Percentiles rank a stretch among this genome's conserved stretches.
Conservation (phyloP, 2,329 filamentous ascomycete species). For the Fusarium keratoplasticum region DNA sequence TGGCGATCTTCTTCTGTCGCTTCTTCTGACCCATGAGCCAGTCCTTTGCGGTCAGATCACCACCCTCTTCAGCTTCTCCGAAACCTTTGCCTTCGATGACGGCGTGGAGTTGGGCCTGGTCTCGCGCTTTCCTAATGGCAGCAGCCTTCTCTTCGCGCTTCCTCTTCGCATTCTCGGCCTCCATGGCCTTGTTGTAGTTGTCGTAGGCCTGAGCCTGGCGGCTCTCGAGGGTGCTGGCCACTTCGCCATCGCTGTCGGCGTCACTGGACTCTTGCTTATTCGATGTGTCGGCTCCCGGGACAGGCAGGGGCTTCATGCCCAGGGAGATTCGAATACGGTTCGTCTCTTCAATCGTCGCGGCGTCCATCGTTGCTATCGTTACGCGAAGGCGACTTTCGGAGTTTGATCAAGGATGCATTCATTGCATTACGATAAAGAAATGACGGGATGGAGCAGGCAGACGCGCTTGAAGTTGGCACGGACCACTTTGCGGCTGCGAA, state of each 20-base stretch:
- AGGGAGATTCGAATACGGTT: constrained; percentile 91
- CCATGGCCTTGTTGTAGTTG: constrained; percentile 75
- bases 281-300: constrained; percentile 71
- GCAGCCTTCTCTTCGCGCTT: constrained; percentile 84
- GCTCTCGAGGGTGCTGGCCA: constrained; percentile 85
- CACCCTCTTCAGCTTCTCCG: constrained; percentile 77
- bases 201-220: constrained; percentile 78
- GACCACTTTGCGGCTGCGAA: constrained; percentile 26
- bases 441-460: constrained; percentile 12
- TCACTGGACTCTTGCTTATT: constrained; percentile 60
- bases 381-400: background rate
- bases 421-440: background rate
- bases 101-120: constrained; percentile 80
- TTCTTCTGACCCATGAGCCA: constrained; percentile 95
- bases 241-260: constrained; percentile 72
- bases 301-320: constrained; percentile 89
- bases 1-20: constrained; percentile 89
- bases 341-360: constrained; percentile 88
- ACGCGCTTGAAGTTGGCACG: constrained; percentile 27
- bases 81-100: constrained; percentile 86
- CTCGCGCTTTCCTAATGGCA: constrained; percentile 87
- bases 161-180: constrained; percentile 80
- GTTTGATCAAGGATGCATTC: background rate
- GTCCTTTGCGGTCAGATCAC: constrained; percentile 79
- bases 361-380: constrained; percentile 61